Evolutionary conservation across 2,329 filamentous ascomycete species (phyloP).

Genomic region (Apiospora aurea): DNA sequence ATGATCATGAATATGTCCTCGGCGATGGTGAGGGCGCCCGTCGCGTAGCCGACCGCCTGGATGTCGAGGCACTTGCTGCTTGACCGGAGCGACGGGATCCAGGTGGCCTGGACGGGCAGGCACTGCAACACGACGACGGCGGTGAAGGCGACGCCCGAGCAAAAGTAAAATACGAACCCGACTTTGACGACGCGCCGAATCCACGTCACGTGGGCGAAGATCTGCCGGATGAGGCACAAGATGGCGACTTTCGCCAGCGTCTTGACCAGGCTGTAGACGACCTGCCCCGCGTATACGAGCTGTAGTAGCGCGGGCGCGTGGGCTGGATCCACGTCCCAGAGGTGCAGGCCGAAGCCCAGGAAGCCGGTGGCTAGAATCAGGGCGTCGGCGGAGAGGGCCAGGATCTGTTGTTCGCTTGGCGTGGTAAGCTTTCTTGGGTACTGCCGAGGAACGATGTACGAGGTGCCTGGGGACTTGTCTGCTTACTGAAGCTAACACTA

Average conservation of each 20-base stretch:
- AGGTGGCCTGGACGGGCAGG: slow-evolving; percentile 29
- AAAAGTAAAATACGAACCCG: slow-evolving; percentile 21
- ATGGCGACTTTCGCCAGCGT: slow-evolving; percentile 36
- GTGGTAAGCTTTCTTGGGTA: not conserved
- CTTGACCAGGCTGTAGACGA: slow-evolving; percentile 36
- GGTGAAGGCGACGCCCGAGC: slow-evolving; percentile 33
- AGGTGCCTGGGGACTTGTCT: not conserved
- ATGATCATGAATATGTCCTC: slow-evolving; percentile 73
- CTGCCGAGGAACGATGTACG: no score
- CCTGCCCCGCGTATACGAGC: slow-evolving; percentile 33
- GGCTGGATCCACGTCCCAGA: slow-evolving; percentile 34
- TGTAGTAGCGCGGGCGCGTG: slow-evolving; percentile 28
- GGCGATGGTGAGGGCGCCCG: slow-evolving; percentile 71
- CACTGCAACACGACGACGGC: slow-evolving; percentile 34
- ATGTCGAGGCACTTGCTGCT: slow-evolving; percentile 63
- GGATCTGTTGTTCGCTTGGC: not conserved
- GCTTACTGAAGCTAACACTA: slow-evolving; percentile 22
- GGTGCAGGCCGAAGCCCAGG: slow-evolving; percentile 35
- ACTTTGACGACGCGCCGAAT: slow-evolving; percentile 26
- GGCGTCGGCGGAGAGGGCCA: slow-evolving; percentile 31
- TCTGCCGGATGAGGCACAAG: slow-evolving; percentile 25
- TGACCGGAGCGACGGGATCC: slow-evolving; percentile 29
- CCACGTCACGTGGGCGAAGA: slow-evolving; percentile 33
- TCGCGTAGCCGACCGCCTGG: slow-evolving; percentile 69
- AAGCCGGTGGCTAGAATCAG: slow-evolving; percentile 33